phyloP scores from a whole-genome alignment of 148 eudicot genomes.

The Chenopodium berlandieri region DNA sequence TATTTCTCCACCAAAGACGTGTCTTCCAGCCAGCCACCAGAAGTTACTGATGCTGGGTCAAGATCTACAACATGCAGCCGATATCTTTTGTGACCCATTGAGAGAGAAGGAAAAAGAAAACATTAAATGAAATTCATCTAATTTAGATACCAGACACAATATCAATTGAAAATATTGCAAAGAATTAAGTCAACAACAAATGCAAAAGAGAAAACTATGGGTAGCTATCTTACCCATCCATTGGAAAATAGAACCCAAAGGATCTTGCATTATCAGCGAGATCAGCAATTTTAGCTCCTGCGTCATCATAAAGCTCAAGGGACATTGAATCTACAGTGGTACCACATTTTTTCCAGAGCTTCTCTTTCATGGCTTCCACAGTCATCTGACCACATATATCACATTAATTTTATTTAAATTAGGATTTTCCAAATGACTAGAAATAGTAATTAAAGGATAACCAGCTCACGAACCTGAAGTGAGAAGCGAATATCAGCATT shows the following conservation, averaged over 20 bases:
- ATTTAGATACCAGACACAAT: background rate
- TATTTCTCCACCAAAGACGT: conserved; percentile 89
- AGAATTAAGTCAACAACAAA: background rate
- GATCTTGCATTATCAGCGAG: conserved; percentile 56
- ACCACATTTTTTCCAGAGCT: conserved; percentile 94
- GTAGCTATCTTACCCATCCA: conserved; percentile 58
- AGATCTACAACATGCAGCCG: conserved; percentile 85
- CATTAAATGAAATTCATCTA: background rate
- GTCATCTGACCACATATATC: conserved; percentile 46
- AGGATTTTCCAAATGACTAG: too few relatives aligned
- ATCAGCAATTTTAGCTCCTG: conserved; percentile 51
- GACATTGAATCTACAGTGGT: conserved; percentile 80
- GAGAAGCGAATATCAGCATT: conserved; percentile 73
- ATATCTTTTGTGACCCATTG: conserved; percentile 37
- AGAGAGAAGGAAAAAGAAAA: background rate
- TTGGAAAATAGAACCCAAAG: conserved; percentile 86
- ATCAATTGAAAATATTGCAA: background rate
- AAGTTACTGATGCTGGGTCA: conserved; percentile 87
- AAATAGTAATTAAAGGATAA: background rate
- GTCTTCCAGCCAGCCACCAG: conserved; percentile 97
- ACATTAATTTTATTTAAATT: background rate
- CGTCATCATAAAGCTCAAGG: conserved; percentile 84
- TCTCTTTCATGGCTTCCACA: conserved; percentile 86
- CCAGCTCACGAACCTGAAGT: conserved; percentile 49
- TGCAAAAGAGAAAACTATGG: background rate